Conservation (phyloP, 306 rosid genomes). For the Fagus sylvatica region DNA sequence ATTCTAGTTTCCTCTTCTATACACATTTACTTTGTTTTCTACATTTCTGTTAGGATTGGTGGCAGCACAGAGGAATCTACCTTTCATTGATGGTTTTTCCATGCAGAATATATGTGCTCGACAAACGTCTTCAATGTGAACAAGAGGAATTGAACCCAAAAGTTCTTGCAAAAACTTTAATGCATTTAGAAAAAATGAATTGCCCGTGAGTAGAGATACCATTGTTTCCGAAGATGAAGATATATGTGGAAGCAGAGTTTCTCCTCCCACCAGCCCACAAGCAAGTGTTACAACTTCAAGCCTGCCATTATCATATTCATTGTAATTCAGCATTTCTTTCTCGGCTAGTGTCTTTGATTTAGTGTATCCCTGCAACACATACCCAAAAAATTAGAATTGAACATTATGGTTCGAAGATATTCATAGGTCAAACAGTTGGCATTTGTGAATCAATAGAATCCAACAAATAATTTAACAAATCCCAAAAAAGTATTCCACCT, state of each 20-base stretch:
- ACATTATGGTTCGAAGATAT: too few species aligned
- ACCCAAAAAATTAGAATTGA: not conserved
- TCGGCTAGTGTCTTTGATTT: slow-evolving; percentile 48
- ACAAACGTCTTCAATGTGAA: slow-evolving; percentile 41
- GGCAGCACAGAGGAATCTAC: slow-evolving; percentile 32
- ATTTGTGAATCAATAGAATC: too few species aligned
- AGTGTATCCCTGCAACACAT: slow-evolving; percentile 27
- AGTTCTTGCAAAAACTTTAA: too few species aligned
- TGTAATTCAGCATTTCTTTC: slow-evolving; percentile 23
- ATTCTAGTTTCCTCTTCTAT: too few species aligned
- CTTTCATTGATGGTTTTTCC: slow-evolving; percentile 36
- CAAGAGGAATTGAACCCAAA: too few species aligned
- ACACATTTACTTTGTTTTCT: too few species aligned
- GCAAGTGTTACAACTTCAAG: slow-evolving; percentile 48
- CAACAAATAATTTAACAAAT: too few species aligned
- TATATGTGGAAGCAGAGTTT: slow-evolving; percentile 19
- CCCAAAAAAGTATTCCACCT: too few species aligned
- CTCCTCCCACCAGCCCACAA: slow-evolving; percentile 55
- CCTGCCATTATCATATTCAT: not conserved
- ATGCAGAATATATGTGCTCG: slow-evolving; percentile 53
- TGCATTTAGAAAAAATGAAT: not conserved
- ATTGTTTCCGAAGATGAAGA: not conserved
- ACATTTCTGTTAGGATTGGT: too few species aligned
- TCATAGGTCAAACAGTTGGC: too few species aligned
- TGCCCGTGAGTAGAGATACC: slow-evolving; percentile 28